Percentiles rank a stretch among this genome's conserved stretches.
Conservation (phyloP, 2,329 filamentous ascomycete genomes). For the Alternaria gaisen region DNA sequence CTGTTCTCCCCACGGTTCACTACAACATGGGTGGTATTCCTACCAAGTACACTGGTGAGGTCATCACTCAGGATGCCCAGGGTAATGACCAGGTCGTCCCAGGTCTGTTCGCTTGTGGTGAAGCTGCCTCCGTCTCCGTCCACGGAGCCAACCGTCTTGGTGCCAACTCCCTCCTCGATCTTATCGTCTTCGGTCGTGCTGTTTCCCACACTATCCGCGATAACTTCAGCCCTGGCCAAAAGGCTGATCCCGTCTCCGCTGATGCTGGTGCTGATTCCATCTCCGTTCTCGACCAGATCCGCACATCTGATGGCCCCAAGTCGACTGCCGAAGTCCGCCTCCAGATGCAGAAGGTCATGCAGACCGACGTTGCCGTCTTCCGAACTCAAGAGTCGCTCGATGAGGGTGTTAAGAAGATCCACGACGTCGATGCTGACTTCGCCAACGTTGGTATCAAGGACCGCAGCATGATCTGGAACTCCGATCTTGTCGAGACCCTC, state of each 20-base stretch:
- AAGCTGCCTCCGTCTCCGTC: constrained; percentile 96
- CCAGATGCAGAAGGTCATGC: constrained; percentile 98
- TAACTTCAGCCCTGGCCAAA: constrained; percentile 84
- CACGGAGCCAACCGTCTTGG: constrained; percentile 98
- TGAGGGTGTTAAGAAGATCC: constrained; percentile 89
- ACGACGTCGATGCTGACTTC: constrained; percentile 81
- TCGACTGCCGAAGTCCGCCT: constrained; percentile 87
- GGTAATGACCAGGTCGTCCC: constrained; percentile 94
- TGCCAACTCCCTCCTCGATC: constrained; percentile 96
- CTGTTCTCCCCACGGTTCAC: constrained; percentile 94
- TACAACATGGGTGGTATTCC: constrained; percentile 99
- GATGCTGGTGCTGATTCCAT: constrained; percentile 92
- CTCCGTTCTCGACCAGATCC: constrained; percentile 82
- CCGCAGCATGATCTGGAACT: constrained; percentile 99
- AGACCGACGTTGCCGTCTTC: constrained; percentile 96
- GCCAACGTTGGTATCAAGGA: constrained; percentile 92
- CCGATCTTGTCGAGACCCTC: constrained; percentile 93
- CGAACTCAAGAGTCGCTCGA: constrained; percentile 92
- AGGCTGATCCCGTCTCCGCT: constrained; percentile 79
- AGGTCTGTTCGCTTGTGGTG: constrained; percentile 94
- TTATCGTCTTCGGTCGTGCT: constrained; percentile 96
- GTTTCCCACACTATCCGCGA: constrained; percentile 97
- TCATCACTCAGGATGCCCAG: constrained; percentile 83
- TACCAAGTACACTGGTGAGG: constrained; percentile 96
- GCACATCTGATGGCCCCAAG: constrained; percentile 84